Percentiles rank a stretch among this genome's conserved stretches.
Evolutionary conservation across 139 green algal genomes (phyloP).

Genomic region (Chlamydomonas sphaeroides): DNA sequence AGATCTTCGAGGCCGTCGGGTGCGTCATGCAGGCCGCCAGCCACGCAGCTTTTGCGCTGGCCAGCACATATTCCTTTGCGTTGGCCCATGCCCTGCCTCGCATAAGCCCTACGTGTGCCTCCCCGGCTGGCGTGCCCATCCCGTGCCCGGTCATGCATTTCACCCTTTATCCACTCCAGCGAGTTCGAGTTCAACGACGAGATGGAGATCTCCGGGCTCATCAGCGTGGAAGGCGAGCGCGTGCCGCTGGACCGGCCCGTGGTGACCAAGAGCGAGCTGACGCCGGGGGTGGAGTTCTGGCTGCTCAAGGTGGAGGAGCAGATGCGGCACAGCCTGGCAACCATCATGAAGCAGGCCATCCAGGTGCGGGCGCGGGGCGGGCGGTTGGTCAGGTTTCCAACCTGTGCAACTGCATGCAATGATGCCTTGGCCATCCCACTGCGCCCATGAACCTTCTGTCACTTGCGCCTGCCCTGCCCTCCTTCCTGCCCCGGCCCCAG

Average conservation of each 20-base stretch:
- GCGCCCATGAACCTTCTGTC: too few relatives aligned
- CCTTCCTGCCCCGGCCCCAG: neutral
- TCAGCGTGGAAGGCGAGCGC: constrained; percentile 60
- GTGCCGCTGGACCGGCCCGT: constrained; percentile 54
- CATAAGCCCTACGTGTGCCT: too few relatives aligned
- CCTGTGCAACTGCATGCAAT: too few relatives aligned
- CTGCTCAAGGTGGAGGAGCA: constrained; percentile 62
- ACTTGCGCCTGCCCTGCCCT: neutral
- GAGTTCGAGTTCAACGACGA: constrained; percentile 41
- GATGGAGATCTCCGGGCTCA: constrained; percentile 57
- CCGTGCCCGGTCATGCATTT: too few relatives aligned
- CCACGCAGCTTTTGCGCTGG: too few relatives aligned
- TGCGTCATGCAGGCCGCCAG: neutral
- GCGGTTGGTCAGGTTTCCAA: too few relatives aligned
- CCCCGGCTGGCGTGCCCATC: too few relatives aligned
- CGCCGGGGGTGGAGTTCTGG: constrained; percentile 70
- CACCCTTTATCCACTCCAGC: neutral
- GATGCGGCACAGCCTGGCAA: constrained; percentile 56
- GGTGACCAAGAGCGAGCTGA: constrained; percentile 49
- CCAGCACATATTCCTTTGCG: too few relatives aligned
- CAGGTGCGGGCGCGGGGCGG: constrained; percentile 9
- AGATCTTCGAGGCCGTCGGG: constrained; percentile 76
- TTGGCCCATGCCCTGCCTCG: too few relatives aligned
- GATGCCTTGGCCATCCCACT: neutral
- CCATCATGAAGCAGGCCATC: constrained; percentile 52